Evolutionary conservation across 202 grass and related monocot genomes (phyloP).

Genomic region (Panicum hallii): DNA sequence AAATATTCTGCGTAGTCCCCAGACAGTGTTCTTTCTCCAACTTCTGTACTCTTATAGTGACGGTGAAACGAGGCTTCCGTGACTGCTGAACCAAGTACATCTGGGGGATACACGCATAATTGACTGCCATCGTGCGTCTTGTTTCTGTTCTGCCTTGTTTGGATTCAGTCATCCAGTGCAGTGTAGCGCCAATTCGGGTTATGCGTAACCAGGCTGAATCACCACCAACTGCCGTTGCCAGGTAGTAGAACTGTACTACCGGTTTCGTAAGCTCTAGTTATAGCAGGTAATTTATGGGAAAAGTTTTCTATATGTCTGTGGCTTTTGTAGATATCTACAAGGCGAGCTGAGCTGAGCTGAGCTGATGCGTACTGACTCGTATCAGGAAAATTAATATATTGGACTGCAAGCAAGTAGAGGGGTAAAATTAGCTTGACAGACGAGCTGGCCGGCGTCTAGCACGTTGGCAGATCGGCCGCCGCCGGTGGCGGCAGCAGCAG

Average conservation of each 20-base stretch:
- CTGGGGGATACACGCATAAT: background rate
- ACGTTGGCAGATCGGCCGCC: no score
- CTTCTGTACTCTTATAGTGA: background rate
- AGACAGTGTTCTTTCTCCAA: background rate
- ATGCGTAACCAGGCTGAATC: background rate
- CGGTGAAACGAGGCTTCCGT: background rate
- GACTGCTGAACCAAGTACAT: background rate
- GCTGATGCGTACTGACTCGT: no score
- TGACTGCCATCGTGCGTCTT: background rate
- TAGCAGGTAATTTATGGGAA: background rate
- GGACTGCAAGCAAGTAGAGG: no score
- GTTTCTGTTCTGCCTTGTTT: background rate
- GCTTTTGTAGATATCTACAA: no score
- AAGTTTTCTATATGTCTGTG: background rate
- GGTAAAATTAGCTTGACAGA: no score
- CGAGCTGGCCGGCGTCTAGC: no score
- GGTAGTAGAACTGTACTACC: background rate
- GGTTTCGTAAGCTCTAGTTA: background rate
- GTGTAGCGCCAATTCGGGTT: background rate
- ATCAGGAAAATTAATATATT: no score
- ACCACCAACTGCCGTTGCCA: background rate
- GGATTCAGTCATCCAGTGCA: no score
- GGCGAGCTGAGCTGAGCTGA: no score
- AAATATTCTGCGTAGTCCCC: background rate
- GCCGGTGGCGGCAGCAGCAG: no score